Base-by-base conservation (phyloP, 306 rosid genomes). In the Argentina anserina region DNA sequence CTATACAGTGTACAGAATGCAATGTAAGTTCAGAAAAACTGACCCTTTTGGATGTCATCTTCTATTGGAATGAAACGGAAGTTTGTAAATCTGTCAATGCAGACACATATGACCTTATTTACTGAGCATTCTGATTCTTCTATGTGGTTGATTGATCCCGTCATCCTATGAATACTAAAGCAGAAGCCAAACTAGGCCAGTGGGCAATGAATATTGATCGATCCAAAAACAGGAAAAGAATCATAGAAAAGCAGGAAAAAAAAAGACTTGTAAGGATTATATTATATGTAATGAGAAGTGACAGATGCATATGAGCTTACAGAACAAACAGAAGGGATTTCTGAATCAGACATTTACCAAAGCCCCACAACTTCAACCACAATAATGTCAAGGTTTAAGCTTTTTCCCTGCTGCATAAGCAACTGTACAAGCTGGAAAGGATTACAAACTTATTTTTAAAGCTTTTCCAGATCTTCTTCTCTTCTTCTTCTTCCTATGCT, bases 381-480 rank as follows among this genome's bases (percentile, higher is more conserved):
- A 53, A 17, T 47, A 34, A 34, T 20, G 61, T 63, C 42, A 61
- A 34, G 42, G 7, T 59, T 33, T 15, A 29, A 34, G 40, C 67
- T 34, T 33, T 69, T 53, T 37, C 17, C 65, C 75, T 53, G 65
- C 65, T 36, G 33, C 45, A 70, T 46, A 67, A 45, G 40, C 40
- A 70, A 70, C 61, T 70, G 75, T 53, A 70, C 75, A 53, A 15
- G 47, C 43, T 28, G 31, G 75, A 72, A 56, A 72, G 67, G 58
- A 21, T 26, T n/a, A 72, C 37, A 71, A 71, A 26, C 50, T 53
- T 37, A 23, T 53, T 70, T 4, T 17, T 17, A 28, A 10, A 53
- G 65, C 74, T 37, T 53, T 59, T 70, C 50, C 67, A 52, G 25
- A 60, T 70, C 52, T 74, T 10, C 49, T 75, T 49, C 55, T 49